A percentile compares a stretch with the other conserved stretches of the same genome.
Evolutionary conservation across 106 monocot species (phyloP).

Genomic region (Dendrobium chrysotoxum): DNA sequence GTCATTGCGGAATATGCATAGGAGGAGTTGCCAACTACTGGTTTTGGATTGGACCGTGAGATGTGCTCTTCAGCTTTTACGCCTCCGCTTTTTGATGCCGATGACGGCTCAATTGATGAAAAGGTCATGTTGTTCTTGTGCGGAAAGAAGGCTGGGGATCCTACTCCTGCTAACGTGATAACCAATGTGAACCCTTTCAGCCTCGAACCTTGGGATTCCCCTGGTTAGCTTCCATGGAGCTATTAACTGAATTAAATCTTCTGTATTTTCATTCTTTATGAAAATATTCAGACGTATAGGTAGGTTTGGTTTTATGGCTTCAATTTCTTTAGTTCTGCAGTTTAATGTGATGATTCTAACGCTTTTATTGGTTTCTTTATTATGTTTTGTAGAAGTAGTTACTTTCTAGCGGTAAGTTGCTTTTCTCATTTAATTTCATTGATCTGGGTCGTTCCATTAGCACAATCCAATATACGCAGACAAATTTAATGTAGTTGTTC

Average conservation of each 20-base stretch:
- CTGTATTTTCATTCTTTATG: neutral
- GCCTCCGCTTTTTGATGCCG: slow-evolving; percentile 2
- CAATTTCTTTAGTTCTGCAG: neutral
- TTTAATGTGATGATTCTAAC: neutral
- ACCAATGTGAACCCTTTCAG: slow-evolving; percentile 34
- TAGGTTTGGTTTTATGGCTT: neutral
- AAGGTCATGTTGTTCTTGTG: slow-evolving; percentile 14
- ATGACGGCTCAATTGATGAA: neutral
- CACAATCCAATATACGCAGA: neutral
- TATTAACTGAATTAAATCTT: neutral
- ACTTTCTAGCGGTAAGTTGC: neutral
- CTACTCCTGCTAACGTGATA: slow-evolving; percentile 26
- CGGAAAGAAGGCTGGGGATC: slow-evolving; percentile 23
- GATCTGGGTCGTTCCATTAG: neutral
- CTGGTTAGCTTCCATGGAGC: slow-evolving; percentile 21
- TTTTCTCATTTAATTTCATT: neutral
- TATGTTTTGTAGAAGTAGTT: neutral
- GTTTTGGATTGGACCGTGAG: neutral
- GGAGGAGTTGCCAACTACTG: neutral
- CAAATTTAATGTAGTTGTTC: neutral
- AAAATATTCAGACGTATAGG: neutral
- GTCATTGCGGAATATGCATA: neutral
- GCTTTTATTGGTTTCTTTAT: neutral
- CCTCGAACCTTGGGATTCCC: slow-evolving; percentile 22
- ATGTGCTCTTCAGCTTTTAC: neutral